phyloP scores from a whole-genome alignment of 1,284 basidiomycete genomes.

The Apiotrichum gracile region DNA sequence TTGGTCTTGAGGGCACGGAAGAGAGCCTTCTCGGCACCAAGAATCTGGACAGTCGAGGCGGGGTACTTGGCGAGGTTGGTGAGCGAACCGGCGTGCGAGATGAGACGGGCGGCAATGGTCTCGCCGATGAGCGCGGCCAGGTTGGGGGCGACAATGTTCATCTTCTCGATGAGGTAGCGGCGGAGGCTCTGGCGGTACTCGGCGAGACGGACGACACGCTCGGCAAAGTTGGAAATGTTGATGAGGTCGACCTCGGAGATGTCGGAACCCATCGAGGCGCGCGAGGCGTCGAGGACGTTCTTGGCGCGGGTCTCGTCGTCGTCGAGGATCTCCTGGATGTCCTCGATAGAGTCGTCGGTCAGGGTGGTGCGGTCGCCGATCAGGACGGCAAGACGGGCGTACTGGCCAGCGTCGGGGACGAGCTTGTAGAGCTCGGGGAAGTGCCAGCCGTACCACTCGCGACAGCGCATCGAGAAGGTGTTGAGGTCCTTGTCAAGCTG shows the following conservation, averaged over 20 bases:
- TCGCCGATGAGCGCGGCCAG: conserved; percentile 91
- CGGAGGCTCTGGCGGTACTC: conserved; percentile 91
- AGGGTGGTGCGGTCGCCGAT: conserved; percentile 75
- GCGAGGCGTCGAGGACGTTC: conserved; percentile 90
- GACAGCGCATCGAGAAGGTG: conserved; percentile 94
- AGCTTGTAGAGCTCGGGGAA: conserved; percentile 95
- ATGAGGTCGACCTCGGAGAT: conserved; percentile 92
- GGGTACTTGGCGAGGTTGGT: conserved; percentile 98
- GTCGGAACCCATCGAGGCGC: conserved; percentile 90
- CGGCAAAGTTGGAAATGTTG: conserved; percentile 91
- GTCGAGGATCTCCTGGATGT: conserved; percentile 74
- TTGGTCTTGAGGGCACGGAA: conserved; percentile 98
- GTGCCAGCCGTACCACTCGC: conserved; percentile 99
- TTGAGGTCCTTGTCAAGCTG: conserved; percentile 99
- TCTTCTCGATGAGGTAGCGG: conserved; percentile 89
- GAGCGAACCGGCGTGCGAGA: conserved; percentile 95
- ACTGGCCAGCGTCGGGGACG: conserved; percentile 92
- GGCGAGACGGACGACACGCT: conserved; percentile 82
- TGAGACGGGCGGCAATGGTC: conserved; percentile 88
- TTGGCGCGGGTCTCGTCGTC: conserved; percentile 82
- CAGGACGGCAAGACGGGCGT: conserved; percentile 79
- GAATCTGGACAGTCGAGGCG: conserved; percentile 94
- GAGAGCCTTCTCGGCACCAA: conserved; percentile 96
- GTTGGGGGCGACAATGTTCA: conserved; percentile 96
- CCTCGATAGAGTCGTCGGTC: conserved; percentile 64